phyloP scores from a whole-genome alignment of 2,329 filamentous ascomycete genomes.

The Fusarium torreyae region DNA sequence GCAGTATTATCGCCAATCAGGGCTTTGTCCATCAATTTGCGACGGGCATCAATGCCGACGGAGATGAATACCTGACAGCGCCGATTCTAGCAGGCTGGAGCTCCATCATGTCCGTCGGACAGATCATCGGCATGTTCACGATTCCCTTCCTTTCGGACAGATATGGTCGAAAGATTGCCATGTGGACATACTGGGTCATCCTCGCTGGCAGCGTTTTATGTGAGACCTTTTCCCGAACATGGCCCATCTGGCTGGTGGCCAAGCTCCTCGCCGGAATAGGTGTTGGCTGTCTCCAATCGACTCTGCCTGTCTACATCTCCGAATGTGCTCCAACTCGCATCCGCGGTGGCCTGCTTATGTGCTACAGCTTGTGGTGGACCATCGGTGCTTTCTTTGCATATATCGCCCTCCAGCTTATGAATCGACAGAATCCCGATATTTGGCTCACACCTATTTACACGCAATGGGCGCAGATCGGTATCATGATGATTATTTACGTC shows the following conservation, averaged over 20 bases:
- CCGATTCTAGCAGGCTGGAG: constrained; percentile 57
- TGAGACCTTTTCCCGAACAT: constrained; percentile 56
- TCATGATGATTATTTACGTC: constrained; percentile 58
- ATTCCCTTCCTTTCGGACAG: constrained; percentile 47
- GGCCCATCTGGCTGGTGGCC: constrained; percentile 59
- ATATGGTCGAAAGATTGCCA: constrained; percentile 53
- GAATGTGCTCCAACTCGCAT: constrained; percentile 60
- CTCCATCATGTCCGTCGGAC: constrained; percentile 58
- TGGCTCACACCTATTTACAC: constrained; percentile 61
- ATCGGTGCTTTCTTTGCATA: constrained; percentile 60
- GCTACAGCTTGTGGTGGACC: constrained; percentile 62
- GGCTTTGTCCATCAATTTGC: constrained; percentile 33
- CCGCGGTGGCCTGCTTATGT: constrained; percentile 58
- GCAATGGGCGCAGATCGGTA: constrained; percentile 61
- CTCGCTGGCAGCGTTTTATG: constrained; percentile 55
- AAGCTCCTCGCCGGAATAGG: constrained; percentile 56
- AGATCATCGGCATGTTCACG: constrained; percentile 57
- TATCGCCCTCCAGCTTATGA: constrained; percentile 58
- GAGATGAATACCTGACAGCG: constrained; percentile 52
- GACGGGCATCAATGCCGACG: constrained; percentile 33
- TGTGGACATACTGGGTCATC: constrained; percentile 47
- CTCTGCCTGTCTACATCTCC: constrained; percentile 59
- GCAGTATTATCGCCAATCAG: constrained; percentile 35
- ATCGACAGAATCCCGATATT: constrained; percentile 50
- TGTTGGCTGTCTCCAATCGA: constrained; percentile 60